Evolutionary conservation across 2,329 filamentous ascomycete genomes (phyloP).

Genomic region (Colletotrichum sp.): DNA sequence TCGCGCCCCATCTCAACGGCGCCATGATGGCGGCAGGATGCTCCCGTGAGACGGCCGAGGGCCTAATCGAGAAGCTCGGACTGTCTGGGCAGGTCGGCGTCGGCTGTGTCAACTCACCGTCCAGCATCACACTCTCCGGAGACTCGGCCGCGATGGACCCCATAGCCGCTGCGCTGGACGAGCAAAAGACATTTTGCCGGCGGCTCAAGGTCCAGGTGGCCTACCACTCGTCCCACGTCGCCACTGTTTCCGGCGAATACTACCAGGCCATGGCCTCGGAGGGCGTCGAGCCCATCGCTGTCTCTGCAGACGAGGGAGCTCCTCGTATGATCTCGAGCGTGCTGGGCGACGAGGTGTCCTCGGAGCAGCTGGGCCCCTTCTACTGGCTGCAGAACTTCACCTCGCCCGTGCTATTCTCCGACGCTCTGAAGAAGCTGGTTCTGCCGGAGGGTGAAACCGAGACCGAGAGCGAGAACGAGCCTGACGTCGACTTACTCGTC

Average conservation of each 20-base stretch:
- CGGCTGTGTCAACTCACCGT: constrained; percentile 27
- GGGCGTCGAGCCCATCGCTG: background rate
- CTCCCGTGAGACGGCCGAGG: background rate
- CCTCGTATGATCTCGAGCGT: background rate
- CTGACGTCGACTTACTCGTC: constrained; percentile 25
- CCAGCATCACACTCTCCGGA: constrained; percentile 25
- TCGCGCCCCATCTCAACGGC: background rate
- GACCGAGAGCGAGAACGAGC: background rate
- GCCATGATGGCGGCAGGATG: constrained; percentile 8
- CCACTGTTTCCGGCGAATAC: background rate
- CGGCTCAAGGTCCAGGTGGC: constrained; percentile 24
- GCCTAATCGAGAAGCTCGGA: background rate
- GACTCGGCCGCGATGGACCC: constrained; percentile 12
- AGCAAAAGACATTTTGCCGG: constrained; percentile 36
- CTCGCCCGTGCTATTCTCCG: constrained; percentile 13
- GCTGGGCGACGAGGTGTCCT: background rate
- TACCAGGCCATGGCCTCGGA: background rate
- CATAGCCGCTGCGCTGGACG: constrained; percentile 33
- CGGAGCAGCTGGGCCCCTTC: background rate
- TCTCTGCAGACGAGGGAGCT: background rate
- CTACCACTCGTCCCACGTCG: constrained; percentile 27
- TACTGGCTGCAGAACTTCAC: constrained; percentile 20
- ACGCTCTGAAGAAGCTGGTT: constrained; percentile 38
- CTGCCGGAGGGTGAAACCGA: constrained; percentile 13
- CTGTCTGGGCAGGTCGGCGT: background rate